These are phyloP conservation scores for Podaxis sp. DNA, from an alignment of 768 basidiomycete genomes.

Conservation along the genomic window DNA sequence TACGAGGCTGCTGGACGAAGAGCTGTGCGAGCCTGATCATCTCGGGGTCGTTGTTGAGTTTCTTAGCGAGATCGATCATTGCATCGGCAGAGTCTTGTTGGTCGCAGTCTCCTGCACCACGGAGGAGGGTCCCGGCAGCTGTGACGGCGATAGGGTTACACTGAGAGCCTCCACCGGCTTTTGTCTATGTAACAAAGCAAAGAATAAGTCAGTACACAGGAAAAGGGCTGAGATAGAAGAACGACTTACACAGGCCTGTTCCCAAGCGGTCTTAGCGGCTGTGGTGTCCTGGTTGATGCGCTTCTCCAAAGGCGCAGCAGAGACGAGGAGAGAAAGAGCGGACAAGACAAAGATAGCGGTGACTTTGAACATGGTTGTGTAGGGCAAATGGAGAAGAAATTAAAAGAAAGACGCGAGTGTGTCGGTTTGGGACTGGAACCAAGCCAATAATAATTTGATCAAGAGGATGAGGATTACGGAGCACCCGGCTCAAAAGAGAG, in stretches of 20 bases:
- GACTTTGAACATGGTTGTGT: slow-evolving; percentile 22
- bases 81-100: slow-evolving; percentile 53
- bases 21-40: slow-evolving; percentile 43
- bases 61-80: slow-evolving; percentile 44
- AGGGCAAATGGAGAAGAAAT: slow-evolving; percentile 10
- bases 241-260: slow-evolving; percentile 46
- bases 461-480: slow-evolving; percentile 11
- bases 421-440: slow-evolving; percentile 7
- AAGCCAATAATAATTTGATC: slow-evolving; percentile 3
- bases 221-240: neutral
- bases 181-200: slow-evolving; percentile 26
- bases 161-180: slow-evolving; percentile 50
- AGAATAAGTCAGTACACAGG: neutral
- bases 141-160: slow-evolving; percentile 56
- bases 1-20: slow-evolving; percentile 48
- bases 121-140: slow-evolving; percentile 57
- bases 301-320: slow-evolving; percentile 33
- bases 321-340: slow-evolving; percentile 24
- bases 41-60: slow-evolving; percentile 34
- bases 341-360: slow-evolving; percentile 26
- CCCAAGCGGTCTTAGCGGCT: slow-evolving; percentile 46
- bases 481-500: slow-evolving; percentile 25
- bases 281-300: slow-evolving; percentile 46
- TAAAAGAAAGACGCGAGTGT: slow-evolving; percentile 11
- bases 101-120: slow-evolving; percentile 46